Conservation (phyloP, 2,329 filamentous ascomycete species). For the Ciborinia camelliae region DNA sequence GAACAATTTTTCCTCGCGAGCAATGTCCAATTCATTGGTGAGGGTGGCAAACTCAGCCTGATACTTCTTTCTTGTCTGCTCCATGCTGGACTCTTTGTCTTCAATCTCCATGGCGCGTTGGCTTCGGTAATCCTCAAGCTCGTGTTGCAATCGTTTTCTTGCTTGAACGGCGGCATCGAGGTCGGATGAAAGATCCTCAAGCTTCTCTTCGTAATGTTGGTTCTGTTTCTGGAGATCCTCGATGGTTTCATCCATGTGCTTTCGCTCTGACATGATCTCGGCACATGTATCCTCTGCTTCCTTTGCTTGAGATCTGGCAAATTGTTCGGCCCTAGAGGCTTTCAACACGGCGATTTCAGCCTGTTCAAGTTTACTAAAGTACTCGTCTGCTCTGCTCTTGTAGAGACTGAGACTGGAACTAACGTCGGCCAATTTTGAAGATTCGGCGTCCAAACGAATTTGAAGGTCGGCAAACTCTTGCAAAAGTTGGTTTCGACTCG, state of each 20-base stretch:
- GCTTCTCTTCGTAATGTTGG: slow-evolving; percentile 82
- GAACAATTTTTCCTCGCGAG: slow-evolving; percentile 82
- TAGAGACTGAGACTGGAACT: slow-evolving; percentile 81
- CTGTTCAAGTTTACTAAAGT: slow-evolving; percentile 95
- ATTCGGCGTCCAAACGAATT: slow-evolving; percentile 85
- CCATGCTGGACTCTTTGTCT: slow-evolving; percentile 92
- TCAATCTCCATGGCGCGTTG: slow-evolving; percentile 95
- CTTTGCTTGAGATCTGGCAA: slow-evolving; percentile 82
- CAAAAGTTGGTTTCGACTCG: slow-evolving; percentile 82
- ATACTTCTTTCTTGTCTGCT: slow-evolving; percentile 97
- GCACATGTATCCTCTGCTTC: slow-evolving; percentile 91
- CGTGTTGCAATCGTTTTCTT: slow-evolving; percentile 92
- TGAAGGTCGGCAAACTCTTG: slow-evolving; percentile 93
- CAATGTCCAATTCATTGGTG: slow-evolving; percentile 88
- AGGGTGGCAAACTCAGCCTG: slow-evolving; percentile 86
- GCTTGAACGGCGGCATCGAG: slow-evolving; percentile 80
- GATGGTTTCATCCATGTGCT: slow-evolving; percentile 81
- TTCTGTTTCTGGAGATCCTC: slow-evolving; percentile 89
- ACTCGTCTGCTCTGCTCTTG: slow-evolving; percentile 89
- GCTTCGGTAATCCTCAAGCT: slow-evolving; percentile 94
- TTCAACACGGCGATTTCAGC: slow-evolving; percentile 95
- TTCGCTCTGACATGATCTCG: slow-evolving; percentile 84
- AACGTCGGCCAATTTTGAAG: slow-evolving; percentile 79
- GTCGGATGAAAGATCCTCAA: slow-evolving; percentile 90
- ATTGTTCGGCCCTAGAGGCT: slow-evolving; percentile 86